These are phyloP conservation scores for Phanerochaete sordida DNA, from an alignment of 768 basidiomycete species.

Conservation along the genomic window DNA sequence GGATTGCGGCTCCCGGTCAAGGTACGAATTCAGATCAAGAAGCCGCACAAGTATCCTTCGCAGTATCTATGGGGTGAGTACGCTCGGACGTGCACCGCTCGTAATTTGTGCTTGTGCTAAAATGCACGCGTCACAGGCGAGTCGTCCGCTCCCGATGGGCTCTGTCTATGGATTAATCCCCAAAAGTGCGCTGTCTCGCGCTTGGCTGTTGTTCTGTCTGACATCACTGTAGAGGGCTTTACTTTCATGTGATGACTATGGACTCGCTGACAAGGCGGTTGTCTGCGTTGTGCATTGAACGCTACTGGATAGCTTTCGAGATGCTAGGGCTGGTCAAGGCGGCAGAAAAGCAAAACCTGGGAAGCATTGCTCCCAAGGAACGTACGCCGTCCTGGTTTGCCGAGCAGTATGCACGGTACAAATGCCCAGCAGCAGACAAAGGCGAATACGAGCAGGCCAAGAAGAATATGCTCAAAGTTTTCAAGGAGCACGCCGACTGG, in stretches of 20 bases:
- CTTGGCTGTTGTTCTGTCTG: background rate
- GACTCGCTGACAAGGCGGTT: background rate
- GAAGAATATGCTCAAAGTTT: background rate
- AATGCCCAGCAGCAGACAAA: background rate
- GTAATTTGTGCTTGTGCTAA: background rate
- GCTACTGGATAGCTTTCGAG: background rate
- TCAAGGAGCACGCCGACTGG: background rate
- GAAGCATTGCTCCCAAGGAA: background rate
- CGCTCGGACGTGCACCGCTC: background rate
- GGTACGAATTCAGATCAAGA: background rate
- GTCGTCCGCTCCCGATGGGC: background rate
- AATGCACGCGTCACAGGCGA: background rate
- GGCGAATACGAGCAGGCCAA: background rate
- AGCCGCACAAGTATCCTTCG: background rate
- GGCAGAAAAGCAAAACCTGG: background rate
- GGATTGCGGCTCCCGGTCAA: background rate
- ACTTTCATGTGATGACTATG: background rate
- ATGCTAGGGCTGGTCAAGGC: background rate
- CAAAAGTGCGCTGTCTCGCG: background rate
- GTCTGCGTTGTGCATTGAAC: background rate
- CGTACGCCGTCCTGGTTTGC: background rate
- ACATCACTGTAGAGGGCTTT: background rate
- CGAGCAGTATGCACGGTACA: background rate
- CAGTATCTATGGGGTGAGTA: background rate
- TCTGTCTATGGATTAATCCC: background rate